A percentile compares a stretch with the other conserved stretches of the same genome.
phyloP scores from a whole-genome alignment of 2,329 filamentous ascomycete genomes.

The Pyrenophora teres region DNA sequence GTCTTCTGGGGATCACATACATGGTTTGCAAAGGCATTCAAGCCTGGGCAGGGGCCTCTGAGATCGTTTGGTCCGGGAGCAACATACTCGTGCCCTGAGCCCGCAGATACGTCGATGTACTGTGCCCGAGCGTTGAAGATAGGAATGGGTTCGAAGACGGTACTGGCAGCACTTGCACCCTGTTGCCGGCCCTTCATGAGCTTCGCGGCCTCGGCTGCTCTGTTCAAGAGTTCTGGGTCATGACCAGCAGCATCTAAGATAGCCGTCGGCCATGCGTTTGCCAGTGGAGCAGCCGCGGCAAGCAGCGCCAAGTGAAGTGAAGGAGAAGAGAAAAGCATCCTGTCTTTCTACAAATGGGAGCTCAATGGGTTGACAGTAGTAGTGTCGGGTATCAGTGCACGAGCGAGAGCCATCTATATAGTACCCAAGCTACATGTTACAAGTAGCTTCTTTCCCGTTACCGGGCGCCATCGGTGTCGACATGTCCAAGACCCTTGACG shows the following conservation, averaged over 20 bases:
- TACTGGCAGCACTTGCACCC: constrained; percentile 26
- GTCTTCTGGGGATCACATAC: constrained; percentile 8
- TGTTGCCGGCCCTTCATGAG: constrained; percentile 19
- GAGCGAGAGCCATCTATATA: too few species aligned
- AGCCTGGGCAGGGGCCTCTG: constrained; percentile 32
- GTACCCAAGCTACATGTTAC: too few species aligned
- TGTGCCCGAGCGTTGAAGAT: constrained; percentile 28
- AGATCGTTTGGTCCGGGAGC: constrained; percentile 29
- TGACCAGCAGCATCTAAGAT: constrained; percentile 28
- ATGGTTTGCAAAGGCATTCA: constrained; percentile 34
- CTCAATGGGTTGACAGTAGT: not conserved
- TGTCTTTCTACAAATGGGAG: not conserved
- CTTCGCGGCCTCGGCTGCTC: constrained; percentile 21
- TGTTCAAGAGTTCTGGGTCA: constrained; percentile 22
- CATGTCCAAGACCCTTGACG: too few species aligned
- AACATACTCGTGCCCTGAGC: constrained; percentile 31
- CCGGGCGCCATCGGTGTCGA: too few species aligned
- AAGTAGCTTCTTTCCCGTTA: too few species aligned
- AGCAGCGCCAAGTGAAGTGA: constrained; percentile 14
- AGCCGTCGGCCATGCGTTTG: constrained; percentile 27
- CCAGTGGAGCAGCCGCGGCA: constrained; percentile 14
- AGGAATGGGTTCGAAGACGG: constrained; percentile 25
- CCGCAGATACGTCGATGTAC: constrained; percentile 22
- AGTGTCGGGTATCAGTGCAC: too few species aligned
- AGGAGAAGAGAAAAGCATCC: constrained; percentile 25